phyloP scores from a whole-genome alignment of 805 yeast genomes.

The Yamadazyma olivae region DNA sequence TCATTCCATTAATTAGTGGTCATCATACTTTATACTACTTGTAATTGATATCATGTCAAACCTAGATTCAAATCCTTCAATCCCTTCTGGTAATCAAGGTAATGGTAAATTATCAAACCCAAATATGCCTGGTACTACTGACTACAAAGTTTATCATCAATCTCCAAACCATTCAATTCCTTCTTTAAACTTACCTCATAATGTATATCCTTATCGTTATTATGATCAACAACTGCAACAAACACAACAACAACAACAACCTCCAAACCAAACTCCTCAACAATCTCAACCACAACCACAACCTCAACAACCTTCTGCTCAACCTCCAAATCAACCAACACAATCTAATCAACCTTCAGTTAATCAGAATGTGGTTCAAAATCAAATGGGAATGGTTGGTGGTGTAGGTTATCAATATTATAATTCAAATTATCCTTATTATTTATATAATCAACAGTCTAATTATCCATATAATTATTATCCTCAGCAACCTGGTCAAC shows the following conservation, averaged over 20 bases:
- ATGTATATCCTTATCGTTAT: slow-evolving; percentile 12
- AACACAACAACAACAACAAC: neutral
- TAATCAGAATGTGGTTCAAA: neutral
- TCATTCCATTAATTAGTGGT: no score
- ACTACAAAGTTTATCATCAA: slow-evolving; percentile 8
- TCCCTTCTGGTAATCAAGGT: neutral
- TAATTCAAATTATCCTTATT: slow-evolving; percentile 12
- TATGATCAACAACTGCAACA: neutral
- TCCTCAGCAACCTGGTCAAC: slow-evolving; percentile 3
- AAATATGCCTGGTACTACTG: neutral
- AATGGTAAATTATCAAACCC: neutral
- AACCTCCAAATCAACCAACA: slow-evolving; percentile 1
- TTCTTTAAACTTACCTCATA: slow-evolving; percentile 4
- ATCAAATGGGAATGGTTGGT: neutral
- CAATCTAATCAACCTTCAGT: neutral
- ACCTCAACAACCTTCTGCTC: slow-evolving; percentile 5
- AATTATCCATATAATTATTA: slow-evolving; percentile 13
- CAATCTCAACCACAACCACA: slow-evolving; percentile 4
- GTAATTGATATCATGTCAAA: no score
- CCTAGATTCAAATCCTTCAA: slow-evolving; percentile 12
- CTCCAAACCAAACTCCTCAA: neutral
- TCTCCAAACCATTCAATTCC: slow-evolving; percentile 10
- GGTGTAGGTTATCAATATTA: slow-evolving; percentile 10
- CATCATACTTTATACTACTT: no score
- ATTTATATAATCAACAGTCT: slow-evolving; percentile 13